Evolutionary conservation across 306 rosid species (phyloP).

Genomic region (Prunus campanulata): DNA sequence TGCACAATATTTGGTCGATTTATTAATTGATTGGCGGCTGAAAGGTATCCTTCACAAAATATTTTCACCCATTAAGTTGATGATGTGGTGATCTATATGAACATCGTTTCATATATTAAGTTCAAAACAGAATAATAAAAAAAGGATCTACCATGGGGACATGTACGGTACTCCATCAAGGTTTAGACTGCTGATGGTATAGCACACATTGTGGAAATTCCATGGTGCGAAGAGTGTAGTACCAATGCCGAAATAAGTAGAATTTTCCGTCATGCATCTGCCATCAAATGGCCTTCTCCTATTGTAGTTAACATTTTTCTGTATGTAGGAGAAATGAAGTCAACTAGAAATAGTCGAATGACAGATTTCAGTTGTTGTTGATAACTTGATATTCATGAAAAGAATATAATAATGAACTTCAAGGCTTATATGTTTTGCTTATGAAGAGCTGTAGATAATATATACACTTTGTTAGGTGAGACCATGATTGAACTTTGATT

Average conservation of each 20-base stretch:
- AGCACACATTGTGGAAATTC: background rate
- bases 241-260: background rate
- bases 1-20: slow-evolving; percentile 29
- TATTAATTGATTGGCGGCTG: background rate
- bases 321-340: background rate
- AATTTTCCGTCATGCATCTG: background rate
- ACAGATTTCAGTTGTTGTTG: background rate
- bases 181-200: background rate
- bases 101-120: background rate
- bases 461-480: background rate
- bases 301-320: background rate
- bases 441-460: background rate
- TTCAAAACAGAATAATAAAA: background rate
- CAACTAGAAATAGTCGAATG: background rate
- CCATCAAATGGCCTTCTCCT: background rate
- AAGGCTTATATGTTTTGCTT: background rate
- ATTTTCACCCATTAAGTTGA: background rate
- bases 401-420: background rate
- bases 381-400: background rate
- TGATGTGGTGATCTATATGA: background rate
- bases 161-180: background rate
- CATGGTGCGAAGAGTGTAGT: background rate
- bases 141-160: background rate
- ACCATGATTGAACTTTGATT: background rate
- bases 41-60: background rate